phyloP scores from a whole-genome alignment of 2,329 filamentous ascomycete genomes.

The Corniculantispora saksenae region DNA sequence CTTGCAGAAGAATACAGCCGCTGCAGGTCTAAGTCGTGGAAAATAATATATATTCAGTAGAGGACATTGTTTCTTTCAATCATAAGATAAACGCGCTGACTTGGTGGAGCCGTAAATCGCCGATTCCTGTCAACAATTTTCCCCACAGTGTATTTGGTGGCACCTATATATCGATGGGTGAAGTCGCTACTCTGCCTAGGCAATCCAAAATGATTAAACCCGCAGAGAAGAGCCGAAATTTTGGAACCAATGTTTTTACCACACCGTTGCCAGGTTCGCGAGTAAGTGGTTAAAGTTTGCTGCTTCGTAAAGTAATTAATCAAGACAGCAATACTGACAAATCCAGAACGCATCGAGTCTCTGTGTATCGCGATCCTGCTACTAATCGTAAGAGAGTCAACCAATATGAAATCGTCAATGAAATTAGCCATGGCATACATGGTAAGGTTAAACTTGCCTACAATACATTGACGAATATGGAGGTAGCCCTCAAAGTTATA shows the following conservation, averaged over 20 bases:
- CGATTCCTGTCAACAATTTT: neutral
- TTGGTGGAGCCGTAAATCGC: neutral
- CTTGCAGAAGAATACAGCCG: neutral
- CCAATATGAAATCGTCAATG: constrained; percentile 1
- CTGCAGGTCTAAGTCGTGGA: neutral
- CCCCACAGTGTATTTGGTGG: neutral
- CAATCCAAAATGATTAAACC: neutral
- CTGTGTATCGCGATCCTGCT: neutral
- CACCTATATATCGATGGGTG: neutral
- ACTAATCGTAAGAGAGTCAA: neutral
- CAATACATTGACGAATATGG: neutral
- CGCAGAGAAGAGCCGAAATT: neutral
- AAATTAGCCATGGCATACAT: constrained; percentile 6
- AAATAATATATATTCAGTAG: neutral
- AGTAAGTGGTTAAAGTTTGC: neutral
- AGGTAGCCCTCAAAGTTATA: neutral
- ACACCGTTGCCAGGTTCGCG: neutral
- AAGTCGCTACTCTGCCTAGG: neutral
- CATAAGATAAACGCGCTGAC: neutral
- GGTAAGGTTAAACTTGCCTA: constrained; percentile 3
- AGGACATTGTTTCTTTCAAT: neutral
- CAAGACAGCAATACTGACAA: neutral
- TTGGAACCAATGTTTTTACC: neutral
- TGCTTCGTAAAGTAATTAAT: neutral
- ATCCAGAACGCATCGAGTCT: constrained; percentile 1